phyloP scores from a whole-genome alignment of 768 basidiomycete genomes.

The Suillus hirtellus region DNA sequence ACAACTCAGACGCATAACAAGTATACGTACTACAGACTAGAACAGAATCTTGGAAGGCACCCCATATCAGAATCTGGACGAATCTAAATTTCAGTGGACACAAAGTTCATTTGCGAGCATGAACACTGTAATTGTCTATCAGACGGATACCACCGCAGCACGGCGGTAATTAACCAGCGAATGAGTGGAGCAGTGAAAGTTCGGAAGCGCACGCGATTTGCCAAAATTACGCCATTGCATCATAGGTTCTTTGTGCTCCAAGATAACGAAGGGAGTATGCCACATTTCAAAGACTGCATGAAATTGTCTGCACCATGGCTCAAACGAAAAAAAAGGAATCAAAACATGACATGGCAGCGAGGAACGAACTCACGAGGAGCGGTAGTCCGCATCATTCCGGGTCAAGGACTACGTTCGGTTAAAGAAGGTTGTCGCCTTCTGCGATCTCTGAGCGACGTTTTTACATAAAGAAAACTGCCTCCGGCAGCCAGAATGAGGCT shows the following conservation, averaged over 20 bases:
- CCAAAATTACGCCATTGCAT: constrained; percentile 2
- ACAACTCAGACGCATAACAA: not conserved
- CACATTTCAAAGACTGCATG: not conserved
- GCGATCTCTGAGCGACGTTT: constrained; percentile 28
- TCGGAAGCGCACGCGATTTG: not conserved
- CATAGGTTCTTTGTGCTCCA: not conserved
- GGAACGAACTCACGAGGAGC: constrained; percentile 1
- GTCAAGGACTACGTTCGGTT: not conserved
- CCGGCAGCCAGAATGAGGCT: constrained; percentile 30
- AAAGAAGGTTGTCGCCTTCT: constrained; percentile 19
- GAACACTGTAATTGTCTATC: constrained; percentile 2
- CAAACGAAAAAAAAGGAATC: not conserved
- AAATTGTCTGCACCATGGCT: not conserved
- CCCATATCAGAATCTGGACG: not conserved
- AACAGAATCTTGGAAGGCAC: not conserved
- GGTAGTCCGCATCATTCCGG: constrained; percentile 20
- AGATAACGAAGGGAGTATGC: not conserved
- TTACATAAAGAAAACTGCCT: constrained; percentile 32
- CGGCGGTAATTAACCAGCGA: not conserved
- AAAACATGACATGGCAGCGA: constrained; percentile 11
- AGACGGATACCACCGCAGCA: not conserved
- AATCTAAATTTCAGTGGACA: not conserved
- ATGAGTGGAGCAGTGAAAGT: not conserved
- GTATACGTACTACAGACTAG: not conserved
- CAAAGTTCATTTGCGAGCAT: not conserved